Base-by-base conservation (phyloP, 305 asterid species). In the Rubia balearica region DNA sequence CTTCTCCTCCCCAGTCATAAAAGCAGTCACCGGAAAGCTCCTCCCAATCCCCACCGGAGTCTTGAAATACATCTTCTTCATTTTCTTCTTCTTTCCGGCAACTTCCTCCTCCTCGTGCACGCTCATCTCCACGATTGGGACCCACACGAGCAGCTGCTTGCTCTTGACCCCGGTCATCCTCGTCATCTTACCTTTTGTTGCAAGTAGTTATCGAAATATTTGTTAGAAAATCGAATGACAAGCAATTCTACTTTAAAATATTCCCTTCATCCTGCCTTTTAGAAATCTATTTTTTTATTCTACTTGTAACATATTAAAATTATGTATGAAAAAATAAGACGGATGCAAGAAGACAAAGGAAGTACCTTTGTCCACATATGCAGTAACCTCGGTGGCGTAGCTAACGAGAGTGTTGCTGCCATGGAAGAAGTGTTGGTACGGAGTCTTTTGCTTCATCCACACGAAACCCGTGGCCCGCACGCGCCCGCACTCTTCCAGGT, bases 121-220 rank as follows among this genome's bases (percentile, higher is more conserved):
- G 81, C 95, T 87, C 98, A 94, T 91, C 71, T 94, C 99, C 67
- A 83, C 95, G 12, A 91, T 87, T 0, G 99, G 97, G 72, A 94
- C 92, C 99, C 99, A 94, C 36, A 94, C 7, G 30, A 94, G 82
- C 9, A 94, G 71, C 57, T 94, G 97, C 69, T 87, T 94, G 70
- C 95, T 88, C 89, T 88, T 94, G 68, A 91, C 81, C 7, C 99
- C 99, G 13, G 82, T 91, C 96, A 91, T 89, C 82, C 81, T 94
- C 83, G 87, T 86, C 99, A 94, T 94, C 89, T 80, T 94, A 6
- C 81, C 85, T 79, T 36, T 36, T 5, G 40, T 36, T 5, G 7
- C 40, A 36, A 36, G 40, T 36, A 36, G 7, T 36, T 5, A 36
- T 36, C 6, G 6, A 36, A 36, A 36, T 5, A 36, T 36, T 36